Conservation (phyloP, 2,329 filamentous ascomycete genomes). For the Teratosphaeria destructans region DNA sequence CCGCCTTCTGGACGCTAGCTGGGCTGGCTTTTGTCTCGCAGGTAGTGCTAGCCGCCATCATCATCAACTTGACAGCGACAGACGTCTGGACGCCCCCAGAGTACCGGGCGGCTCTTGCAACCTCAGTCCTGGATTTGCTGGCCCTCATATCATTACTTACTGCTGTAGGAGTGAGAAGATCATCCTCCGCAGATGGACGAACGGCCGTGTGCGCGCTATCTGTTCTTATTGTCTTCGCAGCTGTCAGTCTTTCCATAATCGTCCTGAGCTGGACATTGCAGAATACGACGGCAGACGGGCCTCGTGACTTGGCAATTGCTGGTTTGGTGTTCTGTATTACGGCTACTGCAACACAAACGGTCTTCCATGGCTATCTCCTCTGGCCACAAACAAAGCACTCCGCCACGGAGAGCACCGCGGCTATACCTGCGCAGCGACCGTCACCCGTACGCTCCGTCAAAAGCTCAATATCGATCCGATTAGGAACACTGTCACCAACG, state of each 20-base stretch:
- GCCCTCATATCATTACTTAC: constrained; percentile 6
- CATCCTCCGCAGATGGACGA: background rate
- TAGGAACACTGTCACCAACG: constrained; percentile 14
- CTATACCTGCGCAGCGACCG: constrained; percentile 1
- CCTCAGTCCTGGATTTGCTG: constrained; percentile 10
- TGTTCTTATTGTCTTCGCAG: constrained; percentile 8
- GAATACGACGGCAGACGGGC: background rate
- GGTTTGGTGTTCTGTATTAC: constrained; percentile 19
- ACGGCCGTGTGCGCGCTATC: constrained; percentile 3
- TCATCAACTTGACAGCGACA: constrained; percentile 6
- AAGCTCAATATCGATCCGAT: constrained; percentile 12
- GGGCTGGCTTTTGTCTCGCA: constrained; percentile 1
- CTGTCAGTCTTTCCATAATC: constrained; percentile 11
- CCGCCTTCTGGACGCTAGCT: constrained; percentile 6
- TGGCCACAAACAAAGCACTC: constrained; percentile 8
- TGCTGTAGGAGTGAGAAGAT: constrained; percentile 3
- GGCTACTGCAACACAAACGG: constrained; percentile 14
- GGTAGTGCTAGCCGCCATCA: constrained; percentile 3
- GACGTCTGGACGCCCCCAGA: background rate
- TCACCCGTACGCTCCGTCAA: constrained; percentile 9
- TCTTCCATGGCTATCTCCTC: constrained; percentile 16
- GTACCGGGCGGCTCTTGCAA: constrained; percentile 7
- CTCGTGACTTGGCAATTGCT: constrained; percentile 9
- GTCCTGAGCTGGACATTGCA: constrained; percentile 8
- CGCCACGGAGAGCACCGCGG: background rate